phyloP scores from a whole-genome alignment of 805 yeast species.

The Ogataea naganishii region DNA sequence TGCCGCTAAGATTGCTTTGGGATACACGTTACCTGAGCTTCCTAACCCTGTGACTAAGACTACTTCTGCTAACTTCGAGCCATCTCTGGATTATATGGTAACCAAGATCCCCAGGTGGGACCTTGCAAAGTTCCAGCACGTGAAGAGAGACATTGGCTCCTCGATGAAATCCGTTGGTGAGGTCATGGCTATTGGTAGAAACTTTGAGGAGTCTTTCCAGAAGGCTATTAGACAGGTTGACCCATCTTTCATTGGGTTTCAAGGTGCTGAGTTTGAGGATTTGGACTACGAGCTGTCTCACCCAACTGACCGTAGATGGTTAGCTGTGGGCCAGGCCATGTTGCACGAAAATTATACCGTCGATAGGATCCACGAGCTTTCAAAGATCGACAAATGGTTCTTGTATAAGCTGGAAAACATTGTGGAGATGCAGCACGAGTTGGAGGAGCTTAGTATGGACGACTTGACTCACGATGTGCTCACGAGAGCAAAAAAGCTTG shows the following conservation, averaged over 20 bases:
- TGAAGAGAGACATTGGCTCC: slow-evolving; percentile 86
- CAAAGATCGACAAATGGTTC: slow-evolving; percentile 96
- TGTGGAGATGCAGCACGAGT: slow-evolving; percentile 77
- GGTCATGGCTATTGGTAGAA: slow-evolving; percentile 98
- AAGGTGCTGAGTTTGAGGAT: slow-evolving; percentile 72
- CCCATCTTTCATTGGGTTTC: slow-evolving; percentile 85
- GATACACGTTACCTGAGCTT: slow-evolving; percentile 88
- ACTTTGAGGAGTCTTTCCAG: slow-evolving; percentile 94
- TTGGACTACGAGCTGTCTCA: slow-evolving; percentile 69
- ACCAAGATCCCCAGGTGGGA: slow-evolving; percentile 99
- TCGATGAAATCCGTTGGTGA: slow-evolving; percentile 99
- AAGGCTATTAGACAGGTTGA: slow-evolving; percentile 95
- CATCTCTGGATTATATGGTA: slow-evolving; percentile 92
- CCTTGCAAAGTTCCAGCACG: slow-evolving; percentile 89
- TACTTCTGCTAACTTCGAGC: slow-evolving; percentile 95
- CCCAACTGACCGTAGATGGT: slow-evolving; percentile 95
- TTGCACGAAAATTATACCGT: slow-evolving; percentile 86
- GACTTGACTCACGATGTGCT: slow-evolving; percentile 62
- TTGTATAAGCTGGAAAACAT: slow-evolving; percentile 87
- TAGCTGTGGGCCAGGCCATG: slow-evolving; percentile 96
- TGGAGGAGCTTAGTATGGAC: slow-evolving; percentile 52
- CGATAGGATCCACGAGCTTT: slow-evolving; percentile 83
- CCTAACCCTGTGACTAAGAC: slow-evolving; percentile 96
- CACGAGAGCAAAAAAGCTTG: slow-evolving; percentile 80
- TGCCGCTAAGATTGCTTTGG: slow-evolving; percentile 94